Evolutionary conservation across 495 filamentous ascomycete species (phyloP).

Genomic region (Neurospora intermedia): DNA sequence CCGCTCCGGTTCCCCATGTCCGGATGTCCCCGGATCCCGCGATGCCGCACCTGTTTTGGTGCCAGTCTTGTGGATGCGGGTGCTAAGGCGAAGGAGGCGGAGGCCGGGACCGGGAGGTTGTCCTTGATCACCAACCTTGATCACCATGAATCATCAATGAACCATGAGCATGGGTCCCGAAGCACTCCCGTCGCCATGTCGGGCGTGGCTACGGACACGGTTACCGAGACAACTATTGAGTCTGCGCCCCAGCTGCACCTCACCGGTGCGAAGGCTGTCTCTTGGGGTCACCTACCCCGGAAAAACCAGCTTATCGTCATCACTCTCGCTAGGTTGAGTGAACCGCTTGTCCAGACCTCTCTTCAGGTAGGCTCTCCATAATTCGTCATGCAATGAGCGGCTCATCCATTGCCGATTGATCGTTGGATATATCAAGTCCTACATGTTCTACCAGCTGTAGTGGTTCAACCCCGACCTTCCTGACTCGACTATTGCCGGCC

Average conservation of each 20-base stretch:
- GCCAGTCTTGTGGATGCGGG: not conserved
- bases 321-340: conserved; percentile 62
- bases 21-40: not conserved
- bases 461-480: conserved; percentile 57
- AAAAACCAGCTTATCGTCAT: conserved; percentile 69
- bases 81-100: not conserved
- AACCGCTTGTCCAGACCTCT: conserved; percentile 69
- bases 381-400: not conserved
- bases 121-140: not conserved
- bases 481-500: conserved; percentile 59
- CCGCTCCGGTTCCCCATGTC: not conserved
- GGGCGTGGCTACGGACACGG: not conserved
- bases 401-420: not conserved
- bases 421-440: conserved; percentile 29
- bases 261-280: conserved; percentile 29
- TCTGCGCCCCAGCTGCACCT: not conserved
- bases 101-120: not conserved
- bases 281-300: conserved; percentile 59
- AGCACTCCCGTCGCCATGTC: not conserved
- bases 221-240: not conserved
- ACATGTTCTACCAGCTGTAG: conserved; percentile 71
- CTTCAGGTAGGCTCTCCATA: conserved; percentile 39
- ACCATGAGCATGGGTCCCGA: not conserved
- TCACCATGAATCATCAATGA: not conserved
- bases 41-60: not conserved